phyloP scores from a whole-genome alignment of 129 eudicot species.

The Lactuca saligna region DNA sequence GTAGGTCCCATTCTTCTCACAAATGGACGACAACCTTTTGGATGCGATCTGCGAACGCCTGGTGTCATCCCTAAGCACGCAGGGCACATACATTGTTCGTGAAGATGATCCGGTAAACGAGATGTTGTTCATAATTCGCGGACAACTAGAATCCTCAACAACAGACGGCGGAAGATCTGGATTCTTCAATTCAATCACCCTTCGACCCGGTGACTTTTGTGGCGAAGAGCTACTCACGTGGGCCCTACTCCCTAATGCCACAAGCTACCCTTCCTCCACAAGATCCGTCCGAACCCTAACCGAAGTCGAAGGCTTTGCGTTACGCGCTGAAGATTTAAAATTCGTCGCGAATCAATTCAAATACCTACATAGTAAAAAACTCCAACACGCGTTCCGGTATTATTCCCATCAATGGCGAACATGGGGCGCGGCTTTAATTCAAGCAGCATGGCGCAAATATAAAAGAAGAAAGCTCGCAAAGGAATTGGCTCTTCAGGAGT shows the following conservation, averaged over 20 bases:
- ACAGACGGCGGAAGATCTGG: slow-evolving; percentile 90
- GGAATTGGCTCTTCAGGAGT: slow-evolving; percentile 54
- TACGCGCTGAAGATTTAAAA: slow-evolving; percentile 74
- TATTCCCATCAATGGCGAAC: slow-evolving; percentile 95
- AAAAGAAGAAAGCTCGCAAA: slow-evolving; percentile 59
- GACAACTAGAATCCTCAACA: slow-evolving; percentile 89
- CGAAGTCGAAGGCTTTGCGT: slow-evolving; percentile 91
- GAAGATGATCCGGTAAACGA: slow-evolving; percentile 91
- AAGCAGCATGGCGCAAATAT: slow-evolving; percentile 77
- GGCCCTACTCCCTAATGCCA: slow-evolving; percentile 78
- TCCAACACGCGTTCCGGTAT: slow-evolving; percentile 84
- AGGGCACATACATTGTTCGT: slow-evolving; percentile 62
- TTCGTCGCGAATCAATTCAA: slow-evolving; percentile 75
- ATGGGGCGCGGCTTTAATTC: slow-evolving; percentile 77
- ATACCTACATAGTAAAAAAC: slow-evolving; percentile 85
- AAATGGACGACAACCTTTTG: slow-evolving; percentile 86
- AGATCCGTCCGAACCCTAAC: slow-evolving; percentile 72
- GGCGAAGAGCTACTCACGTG: slow-evolving; percentile 93
- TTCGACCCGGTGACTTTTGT: slow-evolving; percentile 90
- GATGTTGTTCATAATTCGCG: slow-evolving; percentile 83
- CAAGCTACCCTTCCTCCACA: slow-evolving; percentile 73
- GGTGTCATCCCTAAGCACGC: slow-evolving; percentile 73
- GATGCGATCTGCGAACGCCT: slow-evolving; percentile 92
- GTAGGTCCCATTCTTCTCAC: slow-evolving; percentile 92
- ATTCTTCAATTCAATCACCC: slow-evolving; percentile 86